Evolutionary conservation across 2,329 filamentous ascomycete genomes (phyloP), one percentile per base, ranked within the genome.

Genomic region (Passalora sequoiae): DNA sequence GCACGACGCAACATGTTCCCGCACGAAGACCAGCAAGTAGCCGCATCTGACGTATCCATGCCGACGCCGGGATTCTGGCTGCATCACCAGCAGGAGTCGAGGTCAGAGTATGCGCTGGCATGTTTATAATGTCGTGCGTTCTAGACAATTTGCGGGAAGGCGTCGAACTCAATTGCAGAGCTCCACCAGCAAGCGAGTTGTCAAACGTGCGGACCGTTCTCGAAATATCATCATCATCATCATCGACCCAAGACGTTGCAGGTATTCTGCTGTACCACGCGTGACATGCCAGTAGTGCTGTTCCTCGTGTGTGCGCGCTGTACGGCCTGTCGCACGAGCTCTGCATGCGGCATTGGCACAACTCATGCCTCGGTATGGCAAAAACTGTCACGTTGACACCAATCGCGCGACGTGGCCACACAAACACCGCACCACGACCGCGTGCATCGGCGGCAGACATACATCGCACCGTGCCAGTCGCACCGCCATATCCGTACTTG

Each of bases 41-140:
- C n/a, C n/a, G n/a, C n/a, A n/a, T n/a, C n/a, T n/a, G n/a, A n/a
- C n/a, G n/a, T n/a, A n/a, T n/a, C n/a, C 30, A 37, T 37, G 33
- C 15, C 21, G 33, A 37, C 16, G 17, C 4, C 13, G 17, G 15
- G 9, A 25, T 15, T 9, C 19, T 24, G 7, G 4, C 6, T 8
- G 13, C 33, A 21, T 2, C 36, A n/a, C 2, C 22, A n/a, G n/a
- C n/a, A n/a, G n/a, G n/a, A n/a, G n/a, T n/a, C n/a, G n/a, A n/a
- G n/a, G n/a, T 29, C 19, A 41, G 13, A 17, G 29, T 32, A 35
- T 42, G 30, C 39, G 20, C 13, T 36, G 30, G 39, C 30, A 24
- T 5, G 4, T 17, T 8, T 17, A 20, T 6, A 30, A 27, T 6
- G 24, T 31, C 28, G 10, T 6, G 13, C 27, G 13, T 21, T 17